phyloP scores from a whole-genome alignment of 805 yeast genomes.

The Ogataea methylovora region DNA sequence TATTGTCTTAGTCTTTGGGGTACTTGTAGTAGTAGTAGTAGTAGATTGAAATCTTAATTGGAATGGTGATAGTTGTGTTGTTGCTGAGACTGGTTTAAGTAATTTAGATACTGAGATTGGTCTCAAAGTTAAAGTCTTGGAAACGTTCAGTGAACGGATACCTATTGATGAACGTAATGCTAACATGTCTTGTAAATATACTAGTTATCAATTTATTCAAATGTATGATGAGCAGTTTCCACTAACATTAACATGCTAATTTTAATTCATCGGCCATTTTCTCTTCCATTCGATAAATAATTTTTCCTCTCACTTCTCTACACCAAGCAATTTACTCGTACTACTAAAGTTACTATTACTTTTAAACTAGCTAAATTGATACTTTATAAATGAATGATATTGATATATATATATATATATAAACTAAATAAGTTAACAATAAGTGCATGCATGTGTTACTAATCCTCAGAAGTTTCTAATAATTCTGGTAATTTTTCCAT shows the following conservation, averaged over 20 bases:
- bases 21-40: not conserved
- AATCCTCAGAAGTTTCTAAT: slow-evolving; percentile 41
- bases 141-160: not conserved
- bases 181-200: slow-evolving; percentile 3
- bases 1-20: not conserved
- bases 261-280: too few relatives aligned
- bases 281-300: too few relatives aligned
- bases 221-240: too few relatives aligned
- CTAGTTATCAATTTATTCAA: not conserved
- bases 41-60: slow-evolving; percentile 2
- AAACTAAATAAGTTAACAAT: not conserved
- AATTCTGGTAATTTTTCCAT: slow-evolving; percentile 70
- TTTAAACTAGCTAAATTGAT: slow-evolving; percentile 1
- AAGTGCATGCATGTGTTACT: too few relatives aligned
- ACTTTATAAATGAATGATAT: not conserved
- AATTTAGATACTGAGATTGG: not conserved
- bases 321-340: too few relatives aligned
- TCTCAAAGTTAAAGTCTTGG: not conserved
- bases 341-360: not conserved
- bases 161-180: slow-evolving; percentile 7
- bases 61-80: too few relatives aligned
- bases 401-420: not conserved
- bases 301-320: too few relatives aligned
- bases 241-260: too few relatives aligned
- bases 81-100: too few relatives aligned